Conservation (phyloP, 495 filamentous ascomycete species). For the Thermochaetoides thermophila region DNA sequence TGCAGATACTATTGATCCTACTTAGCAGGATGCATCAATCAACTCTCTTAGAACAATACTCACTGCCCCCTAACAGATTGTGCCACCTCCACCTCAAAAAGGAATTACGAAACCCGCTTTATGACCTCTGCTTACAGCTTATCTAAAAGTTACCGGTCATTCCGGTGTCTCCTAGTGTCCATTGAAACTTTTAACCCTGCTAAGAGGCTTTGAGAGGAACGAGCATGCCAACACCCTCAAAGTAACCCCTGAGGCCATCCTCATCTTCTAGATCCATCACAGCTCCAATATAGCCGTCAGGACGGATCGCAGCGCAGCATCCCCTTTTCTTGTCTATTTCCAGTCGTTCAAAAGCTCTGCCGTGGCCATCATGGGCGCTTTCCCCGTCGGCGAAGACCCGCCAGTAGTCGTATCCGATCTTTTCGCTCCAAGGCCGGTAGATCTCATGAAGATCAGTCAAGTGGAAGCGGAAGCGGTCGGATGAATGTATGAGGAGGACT, state of each 20-base stretch:
- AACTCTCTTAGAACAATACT: too few species aligned
- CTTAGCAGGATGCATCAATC: too few species aligned
- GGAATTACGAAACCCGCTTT: too few species aligned
- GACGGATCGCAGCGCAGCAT: constrained; percentile 34
- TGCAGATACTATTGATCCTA: too few species aligned
- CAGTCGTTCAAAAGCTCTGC: constrained; percentile 44
- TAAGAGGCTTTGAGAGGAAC: too few species aligned
- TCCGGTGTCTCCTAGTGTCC: too few species aligned
- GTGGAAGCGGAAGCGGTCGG: constrained; percentile 30
- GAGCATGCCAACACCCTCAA: constrained; percentile 6
- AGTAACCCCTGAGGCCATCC: constrained; percentile 7
- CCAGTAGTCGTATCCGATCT: constrained; percentile 45
- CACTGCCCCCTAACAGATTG: too few species aligned
- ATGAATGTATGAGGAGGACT: constrained; percentile 43
- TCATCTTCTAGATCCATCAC: constrained; percentile 33
- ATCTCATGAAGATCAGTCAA: constrained; percentile 39
- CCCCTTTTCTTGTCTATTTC: constrained; percentile 45
- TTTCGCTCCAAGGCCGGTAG: constrained; percentile 40
- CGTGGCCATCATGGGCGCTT: constrained; percentile 41
- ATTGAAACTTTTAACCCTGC: too few species aligned
- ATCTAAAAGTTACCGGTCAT: too few species aligned
- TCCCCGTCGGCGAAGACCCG: constrained; percentile 48
- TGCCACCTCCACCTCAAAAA: too few species aligned
- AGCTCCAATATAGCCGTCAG: constrained; percentile 50
- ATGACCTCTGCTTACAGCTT: too few species aligned